Base-by-base conservation (phyloP, 164 flowering plant genomes). In the Sextonia rubra region DNA sequence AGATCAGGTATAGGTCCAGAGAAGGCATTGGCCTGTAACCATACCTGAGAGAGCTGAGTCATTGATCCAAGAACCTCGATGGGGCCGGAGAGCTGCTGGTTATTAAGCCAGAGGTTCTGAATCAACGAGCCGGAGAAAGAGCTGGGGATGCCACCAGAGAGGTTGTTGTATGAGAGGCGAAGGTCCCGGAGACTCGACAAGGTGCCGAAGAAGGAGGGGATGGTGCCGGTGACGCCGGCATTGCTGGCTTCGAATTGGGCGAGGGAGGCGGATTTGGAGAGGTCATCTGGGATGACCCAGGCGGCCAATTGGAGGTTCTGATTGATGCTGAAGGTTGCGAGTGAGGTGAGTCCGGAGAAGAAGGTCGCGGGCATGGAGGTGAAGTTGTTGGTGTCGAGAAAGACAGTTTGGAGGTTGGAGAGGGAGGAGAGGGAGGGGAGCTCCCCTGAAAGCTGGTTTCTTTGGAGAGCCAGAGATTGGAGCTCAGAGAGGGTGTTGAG, bases 1-100 rank as follows among this genome's bases (percentile, higher is more conserved):
- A 87, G 78, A 56, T 87, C 89, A 0, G 91, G 91, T 32, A 87
- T 71, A 0, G 86, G 79, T 18, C 91, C 91, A 0, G 84, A 47
- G 70, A 87, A 84, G 0, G 29, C 24, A 52, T 87, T 87, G 60
- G 52, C 55, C 15, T 87, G 89, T 12, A 87, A 78, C 91, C 91
- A 87, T 4, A 74, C 91, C 76, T 83, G 89, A 0, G 65, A 18
- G 20, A 87, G 68, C 29, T 68, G 62, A 0, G 79, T 11, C 90
- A 87, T 87, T 9, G 60, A 32, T 7, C 78, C 80, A 11, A 87
- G 60, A 4, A 85, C 83, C 37, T 73, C 81, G 48, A 87, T 68
- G 17, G 58, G n/a, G 1, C 90, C 90, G 3, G 83, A 68, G 2
- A 87, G 74, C 73, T 52, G 37, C 74, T 85, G 88, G 77, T 85